Evolutionary conservation across 1,139 yeast species (phyloP).

Genomic region (Pichia sp.): DNA sequence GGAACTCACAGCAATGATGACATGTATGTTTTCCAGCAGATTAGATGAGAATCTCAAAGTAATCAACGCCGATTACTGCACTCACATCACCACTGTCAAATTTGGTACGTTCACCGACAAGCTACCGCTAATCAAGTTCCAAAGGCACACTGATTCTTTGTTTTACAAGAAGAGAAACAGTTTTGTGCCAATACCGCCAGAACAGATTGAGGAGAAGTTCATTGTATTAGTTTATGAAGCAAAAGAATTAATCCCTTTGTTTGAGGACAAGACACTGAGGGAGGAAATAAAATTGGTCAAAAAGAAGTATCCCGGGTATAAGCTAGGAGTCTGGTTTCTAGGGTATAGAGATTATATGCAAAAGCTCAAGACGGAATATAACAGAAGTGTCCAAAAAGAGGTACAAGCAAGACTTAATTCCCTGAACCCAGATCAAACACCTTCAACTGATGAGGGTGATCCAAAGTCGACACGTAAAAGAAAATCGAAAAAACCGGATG

Average conservation of each 20-base stretch:
- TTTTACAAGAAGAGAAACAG: slow-evolving; percentile 41
- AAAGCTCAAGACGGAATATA: slow-evolving; percentile 34
- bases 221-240: slow-evolving; percentile 42
- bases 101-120: slow-evolving; percentile 21
- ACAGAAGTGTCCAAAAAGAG: slow-evolving; percentile 33
- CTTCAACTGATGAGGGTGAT: no score
- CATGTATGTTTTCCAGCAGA: slow-evolving; percentile 25
- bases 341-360: slow-evolving; percentile 40
- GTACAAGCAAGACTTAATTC: slow-evolving; percentile 11
- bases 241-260: slow-evolving; percentile 33
- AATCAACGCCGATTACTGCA: slow-evolving; percentile 19
- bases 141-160: slow-evolving; percentile 29
- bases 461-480: no score
- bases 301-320: slow-evolving; percentile 21
- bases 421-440: background rate
- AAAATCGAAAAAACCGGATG: no score
- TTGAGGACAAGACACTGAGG: slow-evolving; percentile 28
- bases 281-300: slow-evolving; percentile 19
- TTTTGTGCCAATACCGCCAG: slow-evolving; percentile 44
- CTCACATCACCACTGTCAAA: slow-evolving; percentile 25
- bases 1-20: slow-evolving; percentile 45
- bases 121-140: slow-evolving; percentile 29
- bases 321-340: slow-evolving; percentile 40
- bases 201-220: slow-evolving; percentile 36
- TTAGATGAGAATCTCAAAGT: slow-evolving; percentile 15